Base-by-base conservation (phyloP, 768 basidiomycete species). In the Mycena galopus region DNA sequence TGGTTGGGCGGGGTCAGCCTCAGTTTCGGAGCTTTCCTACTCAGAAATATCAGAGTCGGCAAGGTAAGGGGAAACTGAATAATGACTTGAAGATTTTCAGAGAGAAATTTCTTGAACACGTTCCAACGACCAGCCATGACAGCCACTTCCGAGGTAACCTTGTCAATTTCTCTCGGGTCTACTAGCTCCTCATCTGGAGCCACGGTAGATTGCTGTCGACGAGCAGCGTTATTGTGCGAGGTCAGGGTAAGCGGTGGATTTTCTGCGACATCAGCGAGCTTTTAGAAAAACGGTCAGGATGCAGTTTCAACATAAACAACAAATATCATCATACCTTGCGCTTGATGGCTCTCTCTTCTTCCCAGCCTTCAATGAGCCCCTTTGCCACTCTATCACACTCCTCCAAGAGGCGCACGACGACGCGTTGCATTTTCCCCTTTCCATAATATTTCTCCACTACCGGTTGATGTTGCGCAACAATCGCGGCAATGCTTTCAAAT, bases 371-470 rank as follows among this genome's bases (percentile, higher is more conserved):
- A 5, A 96, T 83, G 1, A 97, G 84, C 29, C 87, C 87, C 75
- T 90, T 88, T 0, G 95, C 92, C 21, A 97, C 93, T 35, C 91
- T 86, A 81, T 98, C 97, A 65, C 94, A 94, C 79, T 99, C 97
- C 67, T 92, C 89, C 58, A 98, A 81, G 10, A 99, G 85, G 51
- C 91, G 87, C 27, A 87, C 84, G 2, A 96, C 89, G 16, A 97
- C 96, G 39, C 82, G 88, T 50, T 86, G 84, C 97, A 99, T 99
- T 80, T 93, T 93, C 0, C 96, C 94, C 11, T 81, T 76, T 0
- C 98, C 98, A 77, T 99, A 99, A 82, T 99, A 99, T 82, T 98
- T 99, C 79, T 98, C 97, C 1, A 99, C 97, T 6, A 99, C 91
- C 2, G 96, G 95, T 75, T 98, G 97, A 79, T 99, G 98, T 78